Evolutionary conservation across 768 basidiomycete species (phyloP).

Genomic region (Myochromella boudieri): DNA sequence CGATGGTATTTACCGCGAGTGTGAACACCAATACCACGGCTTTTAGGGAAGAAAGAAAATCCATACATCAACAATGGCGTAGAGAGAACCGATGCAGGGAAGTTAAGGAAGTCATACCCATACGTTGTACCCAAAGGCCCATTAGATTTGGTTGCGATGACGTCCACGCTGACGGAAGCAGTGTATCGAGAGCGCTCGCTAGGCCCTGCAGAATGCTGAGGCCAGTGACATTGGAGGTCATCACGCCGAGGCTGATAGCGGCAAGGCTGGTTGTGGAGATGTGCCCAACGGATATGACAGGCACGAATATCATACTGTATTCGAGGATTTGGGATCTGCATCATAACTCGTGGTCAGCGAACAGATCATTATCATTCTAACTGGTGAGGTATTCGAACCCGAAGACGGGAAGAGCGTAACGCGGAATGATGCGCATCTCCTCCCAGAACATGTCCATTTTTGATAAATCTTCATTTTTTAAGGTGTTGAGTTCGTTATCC

Average conservation of each 20-base stretch:
- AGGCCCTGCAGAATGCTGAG: conserved; percentile 82
- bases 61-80: background rate
- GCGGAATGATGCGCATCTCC: conserved; percentile 9
- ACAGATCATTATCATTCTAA: conserved; percentile 6
- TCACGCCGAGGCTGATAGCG: conserved; percentile 71
- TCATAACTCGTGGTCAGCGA: background rate
- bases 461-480: background rate
- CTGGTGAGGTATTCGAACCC: conserved; percentile 3
- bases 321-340: conserved; percentile 75
- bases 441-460: conserved; percentile 11
- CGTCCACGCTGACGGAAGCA: conserved; percentile 95
- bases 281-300: conserved; percentile 87
- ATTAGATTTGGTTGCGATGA: conserved; percentile 84
- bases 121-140: conserved; percentile 87
- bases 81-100: background rate
- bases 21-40: conserved; percentile 58
- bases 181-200: conserved; percentile 82
- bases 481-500: background rate
- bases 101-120: conserved; percentile 60
- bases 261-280: conserved; percentile 86
- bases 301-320: conserved; percentile 80
- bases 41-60: conserved; percentile 26
- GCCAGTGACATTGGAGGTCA: conserved; percentile 71
- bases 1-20: conserved; percentile 48
- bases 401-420: conserved; percentile 9